Evolutionary conservation across 1,284 basidiomycete species (phyloP), one percentile per base, ranked within the genome.

Genomic region (Ceratobasidium sp.): DNA sequence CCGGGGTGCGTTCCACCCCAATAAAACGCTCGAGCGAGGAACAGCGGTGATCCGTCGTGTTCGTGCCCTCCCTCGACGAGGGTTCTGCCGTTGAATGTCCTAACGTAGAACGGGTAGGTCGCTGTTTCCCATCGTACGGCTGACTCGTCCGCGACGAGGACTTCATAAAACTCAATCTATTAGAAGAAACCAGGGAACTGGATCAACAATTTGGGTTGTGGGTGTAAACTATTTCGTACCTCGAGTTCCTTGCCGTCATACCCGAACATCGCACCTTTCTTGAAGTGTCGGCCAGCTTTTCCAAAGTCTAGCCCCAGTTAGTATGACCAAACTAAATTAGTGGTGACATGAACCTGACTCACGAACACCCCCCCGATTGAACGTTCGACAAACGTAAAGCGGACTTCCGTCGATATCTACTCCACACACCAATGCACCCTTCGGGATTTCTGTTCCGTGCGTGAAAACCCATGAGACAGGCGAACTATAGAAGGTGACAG

Each of bases 1-100:
- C 73, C 73, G 14, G 73, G 73, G 33, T 75, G 73, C n/a, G 73
- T 57, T 55, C 73, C 73, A 2, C 73, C 73, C 62, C 73, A 75
- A 30, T 66, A 75, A 20, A 66, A 75, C 3, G 73, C 73, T 27
- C 73, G 33, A 10, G 73, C 73, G 44, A 75, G 38, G 35, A 75
- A 66, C 41, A 75, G 38, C 3, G 73, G 62, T 6, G 73, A 75
- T 2, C 73, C 73, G 20, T 66, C 73, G 41, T 75, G 73, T 41
- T 66, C 62, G 50, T 75, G 65, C 18, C 73, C 73, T 1, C 71
- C 71, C 30, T 66, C 73, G 20, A 75, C 73, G 10, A 66, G 48
- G 27, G 73, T 75, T 20, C 44, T 62, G 3, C 73, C 62, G 16
- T 44, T n/a, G 38, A 66, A 66, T 16, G 55, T 75, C 30, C 73